Conservation (phyloP, 208 protist genomes). For the Acanthamoeba culbertsoni region DNA sequence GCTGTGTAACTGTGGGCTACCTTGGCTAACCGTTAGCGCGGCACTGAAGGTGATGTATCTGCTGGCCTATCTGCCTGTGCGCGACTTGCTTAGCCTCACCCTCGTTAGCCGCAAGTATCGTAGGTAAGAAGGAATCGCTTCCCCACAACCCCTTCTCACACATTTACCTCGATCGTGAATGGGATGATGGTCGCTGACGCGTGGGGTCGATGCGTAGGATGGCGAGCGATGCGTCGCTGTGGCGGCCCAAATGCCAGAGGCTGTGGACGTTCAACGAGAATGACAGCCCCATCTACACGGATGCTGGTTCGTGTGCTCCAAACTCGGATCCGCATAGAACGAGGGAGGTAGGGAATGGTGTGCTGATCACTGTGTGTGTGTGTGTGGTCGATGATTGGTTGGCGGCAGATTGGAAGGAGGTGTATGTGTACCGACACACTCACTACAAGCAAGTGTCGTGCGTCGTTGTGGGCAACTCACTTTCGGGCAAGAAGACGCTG, state of each 20-base stretch:
- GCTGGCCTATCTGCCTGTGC: neutral
- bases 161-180: neutral
- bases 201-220: neutral
- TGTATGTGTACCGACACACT: neutral
- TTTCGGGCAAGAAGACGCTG: neutral
- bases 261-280: neutral
- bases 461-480: neutral
- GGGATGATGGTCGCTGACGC: neutral
- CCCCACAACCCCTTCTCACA: neutral
- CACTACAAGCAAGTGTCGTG: slow-evolving; percentile 46
- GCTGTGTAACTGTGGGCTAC: neutral
- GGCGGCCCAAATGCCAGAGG: neutral
- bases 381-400: too few relatives aligned
- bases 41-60: neutral
- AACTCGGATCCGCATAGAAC: too few relatives aligned
- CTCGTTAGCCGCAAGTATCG: neutral
- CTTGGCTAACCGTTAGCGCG: neutral
- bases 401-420: slow-evolving; percentile 37
- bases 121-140: neutral
- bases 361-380: neutral
- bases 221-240: slow-evolving; percentile 1
- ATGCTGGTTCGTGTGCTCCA: neutral
- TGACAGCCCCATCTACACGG: neutral
- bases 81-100: neutral
- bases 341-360: too few relatives aligned